Percentiles rank a stretch among this genome's conserved stretches.
Conservation (phyloP, 306 rosid genomes). For the Benincasa hispida region DNA sequence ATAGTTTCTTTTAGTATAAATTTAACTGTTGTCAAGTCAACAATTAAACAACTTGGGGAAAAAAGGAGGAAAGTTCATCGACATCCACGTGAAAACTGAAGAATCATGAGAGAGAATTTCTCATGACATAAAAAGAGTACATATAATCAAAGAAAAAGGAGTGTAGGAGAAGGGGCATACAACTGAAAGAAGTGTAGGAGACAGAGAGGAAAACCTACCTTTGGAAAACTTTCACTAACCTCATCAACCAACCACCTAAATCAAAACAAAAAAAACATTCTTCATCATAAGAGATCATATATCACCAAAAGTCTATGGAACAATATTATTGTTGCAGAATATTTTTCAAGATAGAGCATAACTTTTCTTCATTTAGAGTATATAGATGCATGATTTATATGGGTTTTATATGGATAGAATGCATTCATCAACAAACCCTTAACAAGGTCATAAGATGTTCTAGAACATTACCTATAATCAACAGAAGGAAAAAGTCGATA, state of each 20-base stretch:
- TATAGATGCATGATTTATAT: not conserved
- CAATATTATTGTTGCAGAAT: not conserved
- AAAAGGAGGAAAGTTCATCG: not conserved
- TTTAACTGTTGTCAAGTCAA: not conserved
- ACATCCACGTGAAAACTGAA: not conserved
- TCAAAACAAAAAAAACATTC: constrained; percentile 11
- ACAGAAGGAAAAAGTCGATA: constrained; percentile 69
- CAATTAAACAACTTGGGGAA: not conserved
- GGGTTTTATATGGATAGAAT: not conserved
- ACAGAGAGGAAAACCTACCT: too few species aligned
- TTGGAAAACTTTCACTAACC: constrained; percentile 71
- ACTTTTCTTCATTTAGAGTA: not conserved
- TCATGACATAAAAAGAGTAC: not conserved
- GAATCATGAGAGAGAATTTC: not conserved
- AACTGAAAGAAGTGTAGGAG: too few species aligned
- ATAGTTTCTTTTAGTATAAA: not conserved
- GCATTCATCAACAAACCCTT: not conserved
- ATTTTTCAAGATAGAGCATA: not conserved
- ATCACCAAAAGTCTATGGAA: constrained; percentile 5
- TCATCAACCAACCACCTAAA: constrained; percentile 93
- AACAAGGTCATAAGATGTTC: not conserved
- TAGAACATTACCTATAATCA: constrained; percentile 65
- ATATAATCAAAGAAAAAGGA: not conserved
- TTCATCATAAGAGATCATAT: not conserved
- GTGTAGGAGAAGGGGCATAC: too few species aligned